Evolutionary conservation across 208 protist genomes (phyloP).

Genomic region (Acanthamoeba healyi): DNA sequence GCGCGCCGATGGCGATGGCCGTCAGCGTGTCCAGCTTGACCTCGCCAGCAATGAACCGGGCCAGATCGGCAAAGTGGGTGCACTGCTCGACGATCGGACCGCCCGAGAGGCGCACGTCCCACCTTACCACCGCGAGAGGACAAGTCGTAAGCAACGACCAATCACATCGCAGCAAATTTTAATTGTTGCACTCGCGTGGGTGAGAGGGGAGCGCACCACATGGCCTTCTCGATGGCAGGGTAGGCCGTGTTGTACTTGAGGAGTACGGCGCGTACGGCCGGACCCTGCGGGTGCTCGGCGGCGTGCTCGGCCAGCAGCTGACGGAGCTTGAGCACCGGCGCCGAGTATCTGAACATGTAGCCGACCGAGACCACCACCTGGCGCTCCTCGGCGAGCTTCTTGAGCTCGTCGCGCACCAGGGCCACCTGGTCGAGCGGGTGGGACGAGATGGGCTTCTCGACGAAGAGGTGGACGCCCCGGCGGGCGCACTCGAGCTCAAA

Average conservation of each 20-base stretch:
- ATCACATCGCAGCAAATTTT: no score
- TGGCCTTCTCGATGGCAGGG: constrained; percentile 16
- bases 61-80: constrained; percentile 57
- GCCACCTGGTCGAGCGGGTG: background rate
- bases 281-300: background rate
- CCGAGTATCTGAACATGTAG: constrained; percentile 61
- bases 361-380: constrained; percentile 26
- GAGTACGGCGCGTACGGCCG: background rate
- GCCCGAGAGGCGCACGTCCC: background rate
- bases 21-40: constrained; percentile 18
- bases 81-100: constrained; percentile 59
- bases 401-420: background rate
- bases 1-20: constrained; percentile 18
- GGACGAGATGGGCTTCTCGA: constrained; percentile 61
- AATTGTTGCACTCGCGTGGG: background rate
- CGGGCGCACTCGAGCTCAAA: background rate
- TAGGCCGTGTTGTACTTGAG: constrained; percentile 53
- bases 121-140: no score
- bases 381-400: background rate
- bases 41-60: constrained; percentile 47
- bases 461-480: background rate
- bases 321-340: background rate
- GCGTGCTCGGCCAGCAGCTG: background rate
- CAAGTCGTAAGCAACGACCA: no score
- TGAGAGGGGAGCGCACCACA: background rate